Evolutionary conservation across 2,329 filamentous ascomycete species (phyloP).

Genomic region (Cordyceps cicadae): DNA sequence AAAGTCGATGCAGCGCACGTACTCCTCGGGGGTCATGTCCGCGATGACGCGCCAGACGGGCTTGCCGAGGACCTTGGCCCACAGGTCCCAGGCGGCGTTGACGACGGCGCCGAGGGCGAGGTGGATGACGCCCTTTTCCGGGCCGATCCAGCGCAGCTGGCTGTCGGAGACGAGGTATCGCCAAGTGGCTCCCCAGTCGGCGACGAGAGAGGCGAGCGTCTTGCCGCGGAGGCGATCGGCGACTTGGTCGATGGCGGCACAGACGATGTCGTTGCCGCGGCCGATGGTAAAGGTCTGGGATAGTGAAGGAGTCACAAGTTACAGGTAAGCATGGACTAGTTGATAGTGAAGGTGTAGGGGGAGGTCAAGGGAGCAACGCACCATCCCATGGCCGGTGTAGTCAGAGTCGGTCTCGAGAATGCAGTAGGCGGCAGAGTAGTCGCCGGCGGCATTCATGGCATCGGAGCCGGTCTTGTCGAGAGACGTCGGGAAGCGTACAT

Average conservation of each 20-base stretch:
- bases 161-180: slow-evolving; percentile 84
- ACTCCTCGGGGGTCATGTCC: slow-evolving; percentile 82
- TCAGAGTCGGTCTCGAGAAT: slow-evolving; percentile 74
- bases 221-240: slow-evolving; percentile 67
- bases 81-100: slow-evolving; percentile 92
- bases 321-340: neutral
- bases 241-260: slow-evolving; percentile 71
- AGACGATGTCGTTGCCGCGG: slow-evolving; percentile 88
- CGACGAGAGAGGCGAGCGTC: slow-evolving; percentile 67
- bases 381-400: slow-evolving; percentile 71
- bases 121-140: slow-evolving; percentile 90
- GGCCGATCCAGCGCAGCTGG: slow-evolving; percentile 88
- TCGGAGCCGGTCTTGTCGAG: slow-evolving; percentile 94
- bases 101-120: slow-evolving; percentile 82
- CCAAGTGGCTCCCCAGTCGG: slow-evolving; percentile 83
- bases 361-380: slow-evolving; percentile 22
- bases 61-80: slow-evolving; percentile 78
- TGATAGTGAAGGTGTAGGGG: slow-evolving; percentile 1
- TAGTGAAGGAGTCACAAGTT: neutral
- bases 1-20: slow-evolving; percentile 86
- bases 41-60: slow-evolving; percentile 86
- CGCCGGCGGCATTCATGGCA: slow-evolving; percentile 90
- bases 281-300: slow-evolving; percentile 63
- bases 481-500: slow-evolving; percentile 81
- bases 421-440: slow-evolving; percentile 93